These are phyloP conservation scores for Exophiala phaeomuriformis DNA, from an alignment of 2,329 filamentous ascomycete species.

Conservation along the genomic window DNA sequence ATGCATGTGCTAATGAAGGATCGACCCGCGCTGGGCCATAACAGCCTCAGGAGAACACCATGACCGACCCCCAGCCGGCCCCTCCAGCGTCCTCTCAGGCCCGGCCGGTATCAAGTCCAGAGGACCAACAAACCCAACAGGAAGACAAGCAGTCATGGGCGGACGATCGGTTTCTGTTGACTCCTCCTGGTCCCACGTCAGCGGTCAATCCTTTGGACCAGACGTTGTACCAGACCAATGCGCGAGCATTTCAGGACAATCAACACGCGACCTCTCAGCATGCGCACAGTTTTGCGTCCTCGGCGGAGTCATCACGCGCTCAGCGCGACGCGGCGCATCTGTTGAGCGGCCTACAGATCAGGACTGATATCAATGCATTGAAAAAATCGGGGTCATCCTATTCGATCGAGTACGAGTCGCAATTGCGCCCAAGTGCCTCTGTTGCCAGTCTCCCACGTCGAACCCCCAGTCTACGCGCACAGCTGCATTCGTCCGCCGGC, in stretches of 20 bases:
- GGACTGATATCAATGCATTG: conserved; percentile 20
- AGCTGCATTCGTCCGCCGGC: conserved; percentile 37
- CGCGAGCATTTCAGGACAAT: conserved; percentile 12
- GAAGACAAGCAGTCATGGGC: conserved; percentile 3
- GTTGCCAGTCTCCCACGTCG: conserved; percentile 39
- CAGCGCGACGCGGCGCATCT: conserved; percentile 19
- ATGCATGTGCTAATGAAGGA: conserved; percentile 17
- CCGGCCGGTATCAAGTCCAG: background rate
- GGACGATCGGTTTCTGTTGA: conserved; percentile 18
- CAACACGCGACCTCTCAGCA: conserved; percentile 20
- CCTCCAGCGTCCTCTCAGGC: conserved; percentile 6
- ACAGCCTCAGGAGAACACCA: conserved; percentile 6
- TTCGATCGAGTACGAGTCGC: conserved; percentile 29
- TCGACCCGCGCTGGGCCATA: background rate
- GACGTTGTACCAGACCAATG: conserved; percentile 11
- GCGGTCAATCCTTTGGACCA: conserved; percentile 16
- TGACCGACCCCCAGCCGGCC: conserved; percentile 11
- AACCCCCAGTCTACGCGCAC: conserved; percentile 39
- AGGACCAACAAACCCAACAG: conserved; percentile 1
- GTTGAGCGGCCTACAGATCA: conserved; percentile 24
- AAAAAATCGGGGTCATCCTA: conserved; percentile 16
- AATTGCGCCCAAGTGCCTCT: conserved; percentile 37
- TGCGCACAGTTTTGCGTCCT: conserved; percentile 11
- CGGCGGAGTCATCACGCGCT: background rate
- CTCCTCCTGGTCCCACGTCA: conserved; percentile 13